A percentile compares a stretch with the other conserved stretches of the same genome.
Evolutionary conservation across 2,329 filamentous ascomycete genomes (phyloP).

Genomic region (Claviceps maximensis): DNA sequence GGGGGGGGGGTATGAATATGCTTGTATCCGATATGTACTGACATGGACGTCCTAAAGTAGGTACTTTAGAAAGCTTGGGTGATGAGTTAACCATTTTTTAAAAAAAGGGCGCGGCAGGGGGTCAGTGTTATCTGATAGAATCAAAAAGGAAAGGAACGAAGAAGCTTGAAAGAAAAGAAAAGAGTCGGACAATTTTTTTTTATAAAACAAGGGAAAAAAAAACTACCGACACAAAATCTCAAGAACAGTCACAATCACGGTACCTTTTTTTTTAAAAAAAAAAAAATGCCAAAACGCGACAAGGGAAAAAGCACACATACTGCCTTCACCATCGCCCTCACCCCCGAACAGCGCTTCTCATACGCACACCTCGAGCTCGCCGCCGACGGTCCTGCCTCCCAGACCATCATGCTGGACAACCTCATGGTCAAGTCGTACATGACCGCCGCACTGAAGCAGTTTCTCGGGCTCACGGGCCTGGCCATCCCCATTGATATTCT

Average conservation of each 20-base stretch:
- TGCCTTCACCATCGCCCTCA: constrained; percentile 36
- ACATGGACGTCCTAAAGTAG: background rate
- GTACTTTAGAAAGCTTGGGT: no score
- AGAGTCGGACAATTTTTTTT: no score
- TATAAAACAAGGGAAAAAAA: background rate
- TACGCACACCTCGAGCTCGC: constrained; percentile 43
- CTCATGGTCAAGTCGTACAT: constrained; percentile 52
- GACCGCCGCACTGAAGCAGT: constrained; percentile 49
- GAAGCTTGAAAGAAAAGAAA: no score
- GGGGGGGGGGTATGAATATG: background rate
- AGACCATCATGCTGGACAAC: constrained; percentile 35
- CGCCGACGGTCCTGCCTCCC: constrained; percentile 14
- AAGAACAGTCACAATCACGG: background rate
- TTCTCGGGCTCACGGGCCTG: constrained; percentile 55
- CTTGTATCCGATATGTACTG: constrained; percentile 6
- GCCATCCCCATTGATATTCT: constrained; percentile 60
- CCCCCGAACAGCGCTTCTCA: constrained; percentile 38
- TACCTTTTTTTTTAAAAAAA: background rate
- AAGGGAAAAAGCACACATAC: constrained; percentile 32
- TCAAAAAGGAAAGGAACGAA: no score
- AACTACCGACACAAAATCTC: background rate
- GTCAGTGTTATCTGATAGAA: no score
- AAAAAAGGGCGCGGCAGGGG: background rate
- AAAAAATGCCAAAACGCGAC: constrained; percentile 11
- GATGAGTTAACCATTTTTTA: no score